These are phyloP conservation scores for Eimeria falciformis DNA, from an alignment of 169 alveolate genomes.

Conservation along the genomic window DNA sequence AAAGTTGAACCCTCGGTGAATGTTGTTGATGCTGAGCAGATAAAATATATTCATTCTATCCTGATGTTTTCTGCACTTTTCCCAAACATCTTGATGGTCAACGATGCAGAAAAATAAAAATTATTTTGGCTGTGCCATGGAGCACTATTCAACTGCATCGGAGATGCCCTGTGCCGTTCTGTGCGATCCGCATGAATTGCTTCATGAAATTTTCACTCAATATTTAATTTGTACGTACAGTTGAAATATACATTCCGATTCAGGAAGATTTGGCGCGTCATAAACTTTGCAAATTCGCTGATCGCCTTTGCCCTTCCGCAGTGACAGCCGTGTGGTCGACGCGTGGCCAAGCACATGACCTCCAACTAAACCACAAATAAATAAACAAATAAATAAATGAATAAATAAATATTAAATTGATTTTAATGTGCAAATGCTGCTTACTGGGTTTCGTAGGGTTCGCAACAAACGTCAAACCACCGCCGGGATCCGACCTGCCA, in stretches of 20 bases:
- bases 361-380: constrained; percentile 88
- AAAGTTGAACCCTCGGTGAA: too few relatives aligned
- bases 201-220: neutral
- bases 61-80: too few relatives aligned
- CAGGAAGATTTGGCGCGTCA: constrained; percentile 98
- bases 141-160: constrained; percentile 1
- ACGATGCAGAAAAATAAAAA: neutral
- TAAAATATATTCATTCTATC: too few relatives aligned
- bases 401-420: too few relatives aligned
- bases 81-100: too few relatives aligned
- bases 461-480: constrained; percentile 80
- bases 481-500: constrained; percentile 90
- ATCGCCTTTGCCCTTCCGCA: constrained; percentile 97
- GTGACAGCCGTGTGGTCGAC: constrained; percentile 94
- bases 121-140: neutral
- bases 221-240: constrained; percentile 79
- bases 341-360: constrained; percentile 99
- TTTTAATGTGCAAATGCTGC: neutral
- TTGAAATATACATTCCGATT: constrained; percentile 94
- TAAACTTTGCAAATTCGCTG: constrained; percentile 96
- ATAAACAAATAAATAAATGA: too few relatives aligned
- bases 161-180: constrained; percentile 46
- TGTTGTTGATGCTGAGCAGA: too few relatives aligned
- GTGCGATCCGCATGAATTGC: neutral
- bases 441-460: constrained; percentile 78